Base-by-base conservation (phyloP, 2,329 filamentous ascomycete genomes). In the Nothomitra cinnamomea region DNA sequence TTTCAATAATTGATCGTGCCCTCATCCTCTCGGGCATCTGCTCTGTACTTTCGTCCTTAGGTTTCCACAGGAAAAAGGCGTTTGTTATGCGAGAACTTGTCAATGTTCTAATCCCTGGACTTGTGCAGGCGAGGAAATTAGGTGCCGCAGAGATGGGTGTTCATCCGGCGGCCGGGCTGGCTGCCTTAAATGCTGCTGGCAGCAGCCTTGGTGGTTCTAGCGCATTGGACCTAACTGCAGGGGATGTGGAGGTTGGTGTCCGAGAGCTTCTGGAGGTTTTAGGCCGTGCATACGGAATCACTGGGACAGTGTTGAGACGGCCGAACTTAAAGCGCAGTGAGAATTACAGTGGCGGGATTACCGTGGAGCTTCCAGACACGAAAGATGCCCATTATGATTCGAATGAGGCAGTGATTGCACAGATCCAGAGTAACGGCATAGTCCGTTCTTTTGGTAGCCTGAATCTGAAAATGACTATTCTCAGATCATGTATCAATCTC, bases 61-160 rank as follows among this genome's bases (percentile, higher is more conserved):
- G 86, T 1, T 78, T 90, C 56, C 80, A 88, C 56, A 78, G 92
- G 55, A 96, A 95, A 69, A 94, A 94, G 66, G 88, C 86, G 3
- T 84, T 96, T 69, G 80, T 95, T 0, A 76, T 95, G 61, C 82
- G 86, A 60, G 88, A 95, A 62, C 75, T 96, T 51, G 76, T 98
- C 7, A 83, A 82, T 2, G 81, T 88, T 15, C 73, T 96, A 41
- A 86, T 94, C 52, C 83, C 82, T 35, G 88, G 86, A 2, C 74
- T 98, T 7, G 83, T 95, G 3, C 87, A 95, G 66, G 92, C 92
- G 15, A 79, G 92, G 40, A 95, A 94, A 48, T 77, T 90, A 49
- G 90, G 90, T 32, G 92, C 92, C 41, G 89, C 92, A n/a, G 92
- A 96, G 63, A 86, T 92, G 62, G 92, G 90, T 2, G 87, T 98